Evolutionary conservation across 2,329 filamentous ascomycete species (phyloP).

Genomic region (Phyllosticta paracitricarpa): DNA sequence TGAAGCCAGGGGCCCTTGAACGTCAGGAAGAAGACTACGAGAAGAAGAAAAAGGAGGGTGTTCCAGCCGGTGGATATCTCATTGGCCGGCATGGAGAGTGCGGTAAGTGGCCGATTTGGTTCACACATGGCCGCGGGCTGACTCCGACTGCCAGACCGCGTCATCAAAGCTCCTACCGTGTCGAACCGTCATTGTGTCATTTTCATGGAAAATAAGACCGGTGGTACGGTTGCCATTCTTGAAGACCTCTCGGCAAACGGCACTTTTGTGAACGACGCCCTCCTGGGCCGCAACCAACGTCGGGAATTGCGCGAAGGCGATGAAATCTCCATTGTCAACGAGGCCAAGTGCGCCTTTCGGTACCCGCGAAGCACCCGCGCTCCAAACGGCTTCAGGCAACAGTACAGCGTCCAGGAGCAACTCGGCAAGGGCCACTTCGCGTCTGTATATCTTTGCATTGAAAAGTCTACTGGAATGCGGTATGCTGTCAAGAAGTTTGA

Average conservation of each 20-base stretch:
- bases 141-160: constrained; percentile 43
- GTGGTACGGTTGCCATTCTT: constrained; percentile 58
- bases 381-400: constrained; percentile 70
- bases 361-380: constrained; percentile 49
- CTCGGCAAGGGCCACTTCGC: constrained; percentile 94
- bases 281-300: constrained; percentile 85
- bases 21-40: constrained; percentile 50
- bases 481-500: constrained; percentile 95
- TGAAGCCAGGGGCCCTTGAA: constrained; percentile 44
- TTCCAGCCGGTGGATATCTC: constrained; percentile 72
- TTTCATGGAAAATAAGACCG: constrained; percentile 51
- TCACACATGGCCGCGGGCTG: background rate
- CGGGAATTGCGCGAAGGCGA: constrained; percentile 83
- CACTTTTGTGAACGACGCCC: constrained; percentile 86
- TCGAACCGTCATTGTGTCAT: constrained; percentile 76
- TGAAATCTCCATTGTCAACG: constrained; percentile 77
- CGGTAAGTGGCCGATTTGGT: constrained; percentile 46
- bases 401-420: constrained; percentile 75
- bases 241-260: constrained; percentile 95
- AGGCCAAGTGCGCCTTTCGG: constrained; percentile 81
- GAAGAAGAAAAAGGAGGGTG: constrained; percentile 39
- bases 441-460: constrained; percentile 81
- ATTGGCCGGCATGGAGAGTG: constrained; percentile 92
- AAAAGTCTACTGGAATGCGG: constrained; percentile 69
- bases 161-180: constrained; percentile 64